Base-by-base conservation (phyloP, 768 basidiomycete species). In the Lenzites betulinus region DNA sequence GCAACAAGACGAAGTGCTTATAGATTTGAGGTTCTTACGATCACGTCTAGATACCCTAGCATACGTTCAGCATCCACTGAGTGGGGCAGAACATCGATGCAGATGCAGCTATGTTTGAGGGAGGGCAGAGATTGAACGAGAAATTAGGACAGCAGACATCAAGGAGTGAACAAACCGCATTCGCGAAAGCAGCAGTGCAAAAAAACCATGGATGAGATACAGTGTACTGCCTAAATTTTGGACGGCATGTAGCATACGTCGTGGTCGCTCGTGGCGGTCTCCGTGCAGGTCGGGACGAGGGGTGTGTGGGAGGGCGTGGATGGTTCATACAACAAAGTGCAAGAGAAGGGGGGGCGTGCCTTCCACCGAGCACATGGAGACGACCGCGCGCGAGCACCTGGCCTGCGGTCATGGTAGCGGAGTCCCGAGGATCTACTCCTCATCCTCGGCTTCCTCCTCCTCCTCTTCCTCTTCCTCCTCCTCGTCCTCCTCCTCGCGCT, bases 391-490 rank as follows among this genome's bases (percentile, higher is more conserved):
- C 54, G 55, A 57, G 25, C 60, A 51, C 54, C 54, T 51, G 48
- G 53, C 47, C 47, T 44, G 30, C 23, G 35, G 54, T n/a, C 30
- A 11, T 33, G 30, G 30, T 33, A 11, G 30, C 11, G 54, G 26
- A 48, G 46, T 26, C 51, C 44, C 23, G 6, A 23, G 26, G 58
- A 28, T 58, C 62, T 63, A 63, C 62, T 65, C 66, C 61, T 66
- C 65, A 86, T 35, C 83, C 83, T 49, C 46, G n/a, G n/a, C n/a
- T 53, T 79, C 85, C 25, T 71, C 78, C 44, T 80, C 89, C 28
- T 83, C 87, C 20, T 81, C 88, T 18, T 83, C 88, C 2, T 85
- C 90, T 1, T 88, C 90, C 8, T 89, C 89, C 0, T 87, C 89
- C 0, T 91, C 90, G 0, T 84, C 84, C 55, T 86, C 90, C 13